Conservation (phyloP, 305 asterid species). For the Solanum chacoense region DNA sequence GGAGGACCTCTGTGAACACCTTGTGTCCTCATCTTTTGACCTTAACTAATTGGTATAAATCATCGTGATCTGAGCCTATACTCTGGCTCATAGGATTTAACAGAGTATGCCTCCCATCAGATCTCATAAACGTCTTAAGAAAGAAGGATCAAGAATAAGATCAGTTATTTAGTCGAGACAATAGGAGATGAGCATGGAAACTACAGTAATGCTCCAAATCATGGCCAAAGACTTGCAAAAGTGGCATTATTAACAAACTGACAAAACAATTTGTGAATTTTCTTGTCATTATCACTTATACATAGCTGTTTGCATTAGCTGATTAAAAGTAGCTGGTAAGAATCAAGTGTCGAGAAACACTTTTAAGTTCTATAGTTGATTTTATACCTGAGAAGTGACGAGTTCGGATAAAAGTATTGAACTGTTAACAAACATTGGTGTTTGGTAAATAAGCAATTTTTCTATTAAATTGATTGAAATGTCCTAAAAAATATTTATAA, state of each 20-base stretch:
- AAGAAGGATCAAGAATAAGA: neutral
- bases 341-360: neutral
- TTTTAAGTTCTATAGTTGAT: neutral
- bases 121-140: neutral
- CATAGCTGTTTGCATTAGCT: neutral
- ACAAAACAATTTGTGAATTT: neutral
- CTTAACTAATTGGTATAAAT: neutral
- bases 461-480: neutral
- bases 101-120: neutral
- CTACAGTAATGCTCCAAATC: neutral
- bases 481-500: neutral
- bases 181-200: neutral
- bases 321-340: neutral
- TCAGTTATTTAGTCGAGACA: neutral
- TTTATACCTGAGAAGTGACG: neutral
- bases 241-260: neutral
- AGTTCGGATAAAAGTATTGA: neutral
- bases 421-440: neutral
- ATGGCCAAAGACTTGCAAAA: neutral
- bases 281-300: neutral
- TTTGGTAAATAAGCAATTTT: neutral
- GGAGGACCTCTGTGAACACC: neutral
- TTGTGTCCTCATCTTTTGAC: neutral
- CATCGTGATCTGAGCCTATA: neutral
- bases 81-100: neutral